Percentiles rank a stretch among this genome's conserved stretches.
Conservation (phyloP, 805 yeast genomes). For the Middelhovenomyces tepae region DNA sequence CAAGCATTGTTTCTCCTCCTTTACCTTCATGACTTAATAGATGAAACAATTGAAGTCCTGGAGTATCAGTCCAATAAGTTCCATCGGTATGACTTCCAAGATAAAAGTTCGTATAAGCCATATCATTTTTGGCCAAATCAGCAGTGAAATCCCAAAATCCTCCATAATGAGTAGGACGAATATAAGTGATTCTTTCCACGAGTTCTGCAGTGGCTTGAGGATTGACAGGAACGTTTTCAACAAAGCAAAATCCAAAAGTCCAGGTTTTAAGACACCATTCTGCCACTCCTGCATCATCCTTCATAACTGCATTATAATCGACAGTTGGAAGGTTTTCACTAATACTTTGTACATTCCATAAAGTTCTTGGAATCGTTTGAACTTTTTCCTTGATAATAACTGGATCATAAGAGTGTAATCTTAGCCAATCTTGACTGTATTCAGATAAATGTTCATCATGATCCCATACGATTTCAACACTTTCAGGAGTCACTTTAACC, state of each 20-base stretch:
- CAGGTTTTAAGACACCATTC: conserved; percentile 41
- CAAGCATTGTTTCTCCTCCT: conserved; percentile 62
- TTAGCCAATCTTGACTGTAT: conserved; percentile 36
- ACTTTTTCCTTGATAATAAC: conserved; percentile 29
- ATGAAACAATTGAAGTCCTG: conserved; percentile 64
- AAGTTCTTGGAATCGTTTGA: conserved; percentile 27
- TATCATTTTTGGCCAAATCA: conserved; percentile 56
- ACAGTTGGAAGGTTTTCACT: conserved; percentile 38
- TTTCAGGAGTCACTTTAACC: conserved; percentile 13
- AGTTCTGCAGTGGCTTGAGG: conserved; percentile 52
- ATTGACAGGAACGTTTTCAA: conserved; percentile 50
- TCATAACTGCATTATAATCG: conserved; percentile 41
- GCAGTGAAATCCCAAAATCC: conserved; percentile 75
- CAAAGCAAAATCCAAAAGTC: conserved; percentile 52
- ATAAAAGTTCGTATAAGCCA: conserved; percentile 63
- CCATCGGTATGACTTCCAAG: conserved; percentile 65
- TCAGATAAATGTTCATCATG: conserved; percentile 32
- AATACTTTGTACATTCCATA: conserved; percentile 41
- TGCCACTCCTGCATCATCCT: conserved; percentile 35
- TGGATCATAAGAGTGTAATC: conserved; percentile 45
- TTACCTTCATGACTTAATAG: conserved; percentile 47
- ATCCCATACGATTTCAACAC: conserved; percentile 29
- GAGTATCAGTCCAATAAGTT: conserved; percentile 65
- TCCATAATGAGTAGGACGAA: conserved; percentile 67
- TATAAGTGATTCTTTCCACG: conserved; percentile 48